Evolutionary conservation across 2,329 filamentous ascomycete genomes (phyloP), one percentile per base, ranked within the genome.

Genomic region (Colletotrichum sp.): DNA sequence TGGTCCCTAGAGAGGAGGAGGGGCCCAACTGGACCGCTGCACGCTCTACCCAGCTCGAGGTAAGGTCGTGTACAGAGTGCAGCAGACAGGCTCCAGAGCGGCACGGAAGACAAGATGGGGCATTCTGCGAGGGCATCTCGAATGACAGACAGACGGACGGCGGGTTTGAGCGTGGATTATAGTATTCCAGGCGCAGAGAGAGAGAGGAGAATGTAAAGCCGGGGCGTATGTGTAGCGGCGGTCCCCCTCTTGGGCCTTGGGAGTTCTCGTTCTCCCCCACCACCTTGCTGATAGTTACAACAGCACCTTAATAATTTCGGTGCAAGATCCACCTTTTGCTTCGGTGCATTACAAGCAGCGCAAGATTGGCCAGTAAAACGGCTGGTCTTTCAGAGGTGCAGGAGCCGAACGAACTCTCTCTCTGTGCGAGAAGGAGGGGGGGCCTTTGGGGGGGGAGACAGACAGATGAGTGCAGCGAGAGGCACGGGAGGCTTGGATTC

Each of bases 281-380:
- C 68, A 63, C 68, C 26, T 64, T 24, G 34, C 30, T 64, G 68
- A 70, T 70, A 71, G 49, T 65, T 71, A 71, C 21, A 49, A 62
- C 55, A 59, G 70, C 28, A 65, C 44, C 24, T 66, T 34, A 49
- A 75, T 75, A 65, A 77, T 77, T 75, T 77, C 72, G 70, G 66
- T 74, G 77, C 72, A 36, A 77, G 74, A 74, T 77, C 74, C 74
- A 75, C 68, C 62, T 15, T 64, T 75, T 39, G 72, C 66, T 74
- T 77, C 72, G 72, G 66, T 60, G 60, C 44, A 72, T 69, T 63
- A 39, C 36, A 71, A 55, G 32, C 55, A 67, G 44, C 39, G 67
- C 65, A 64, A 59, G 66, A 65, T 70, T 63, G 68, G 44, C 76
- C 75, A 71, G 70, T 65, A 62, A 62, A 49, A 67, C 63, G 67